Evolutionary conservation across 164 flowering plant species (phyloP).

Genomic region (Sedum album): DNA sequence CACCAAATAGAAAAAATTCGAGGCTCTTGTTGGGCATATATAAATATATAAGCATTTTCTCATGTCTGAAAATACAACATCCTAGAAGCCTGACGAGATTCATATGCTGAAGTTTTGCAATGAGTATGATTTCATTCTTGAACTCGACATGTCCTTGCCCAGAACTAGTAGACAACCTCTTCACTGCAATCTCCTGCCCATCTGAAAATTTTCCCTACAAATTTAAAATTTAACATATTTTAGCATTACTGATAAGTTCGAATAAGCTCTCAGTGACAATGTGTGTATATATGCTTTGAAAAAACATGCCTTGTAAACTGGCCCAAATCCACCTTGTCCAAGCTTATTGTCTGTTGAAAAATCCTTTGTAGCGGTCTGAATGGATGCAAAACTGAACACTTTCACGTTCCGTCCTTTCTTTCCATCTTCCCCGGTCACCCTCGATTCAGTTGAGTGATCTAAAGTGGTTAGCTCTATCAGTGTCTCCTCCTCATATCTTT

Average conservation of each 20-base stretch:
- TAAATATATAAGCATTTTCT: slow-evolving; percentile 11
- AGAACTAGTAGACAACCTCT: slow-evolving; percentile 20
- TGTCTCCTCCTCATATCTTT: too few species aligned
- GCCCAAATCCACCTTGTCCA: slow-evolving; percentile 34
- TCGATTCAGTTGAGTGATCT: too few species aligned
- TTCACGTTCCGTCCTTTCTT: slow-evolving; percentile 8
- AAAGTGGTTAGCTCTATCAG: too few species aligned
- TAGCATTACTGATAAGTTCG: not conserved
- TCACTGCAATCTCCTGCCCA: slow-evolving; percentile 18
- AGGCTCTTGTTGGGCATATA: not conserved
- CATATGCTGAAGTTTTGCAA: slow-evolving; percentile 29
- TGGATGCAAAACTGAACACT: slow-evolving; percentile 10
- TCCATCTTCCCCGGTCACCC: too few species aligned
- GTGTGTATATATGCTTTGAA: not conserved
- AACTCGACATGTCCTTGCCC: slow-evolving; percentile 19
- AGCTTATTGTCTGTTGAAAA: slow-evolving; percentile 22
- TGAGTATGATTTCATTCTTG: slow-evolving; percentile 16
- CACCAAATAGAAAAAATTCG: slow-evolving; percentile 16
- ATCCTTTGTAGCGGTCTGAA: slow-evolving; percentile 18
- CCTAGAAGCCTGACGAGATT: slow-evolving; percentile 11
- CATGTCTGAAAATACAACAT: slow-evolving; percentile 18
- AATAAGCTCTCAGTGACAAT: too few species aligned
- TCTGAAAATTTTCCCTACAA: slow-evolving; percentile 11
- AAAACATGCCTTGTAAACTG: slow-evolving; percentile 26
- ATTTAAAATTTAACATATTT: too few species aligned